Percentiles rank a stretch among this genome's conserved stretches.
Conservation (phyloP, 1,139 yeast species). For the Scheffersomyces insectosa region DNA sequence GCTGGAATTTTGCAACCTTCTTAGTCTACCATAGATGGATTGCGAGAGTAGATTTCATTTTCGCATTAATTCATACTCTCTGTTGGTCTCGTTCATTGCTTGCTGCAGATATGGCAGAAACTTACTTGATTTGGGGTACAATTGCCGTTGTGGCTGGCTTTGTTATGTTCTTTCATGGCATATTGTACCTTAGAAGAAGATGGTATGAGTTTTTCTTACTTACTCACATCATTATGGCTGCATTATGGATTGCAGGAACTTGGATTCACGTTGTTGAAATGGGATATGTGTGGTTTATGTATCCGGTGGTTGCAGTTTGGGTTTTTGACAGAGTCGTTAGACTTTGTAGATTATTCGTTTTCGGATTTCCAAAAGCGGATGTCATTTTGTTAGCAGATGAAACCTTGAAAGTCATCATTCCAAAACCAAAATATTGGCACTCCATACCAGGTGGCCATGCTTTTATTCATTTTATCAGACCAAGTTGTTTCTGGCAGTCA, state of each 20-base stretch:
- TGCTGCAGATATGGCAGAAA: slow-evolving; percentile 14
- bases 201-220: slow-evolving; percentile 47
- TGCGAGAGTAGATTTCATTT: slow-evolving; percentile 30
- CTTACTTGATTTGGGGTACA: slow-evolving; percentile 31
- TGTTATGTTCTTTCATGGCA: slow-evolving; percentile 35
- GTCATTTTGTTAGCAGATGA: slow-evolving; percentile 37
- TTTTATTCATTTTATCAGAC: slow-evolving; percentile 44
- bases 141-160: slow-evolving; percentile 34
- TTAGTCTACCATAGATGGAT: slow-evolving; percentile 41
- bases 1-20: slow-evolving; percentile 39
- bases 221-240: slow-evolving; percentile 43
- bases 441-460: slow-evolving; percentile 54
- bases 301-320: slow-evolving; percentile 46
- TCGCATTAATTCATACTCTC: slow-evolving; percentile 36
- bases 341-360: slow-evolving; percentile 29
- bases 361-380: slow-evolving; percentile 42
- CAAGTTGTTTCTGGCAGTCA: slow-evolving; percentile 37
- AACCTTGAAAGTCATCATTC: slow-evolving; percentile 40
- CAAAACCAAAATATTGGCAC: slow-evolving; percentile 43
- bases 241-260: slow-evolving; percentile 40
- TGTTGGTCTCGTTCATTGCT: slow-evolving; percentile 29
- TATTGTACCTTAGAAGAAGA: slow-evolving; percentile 39
- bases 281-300: slow-evolving; percentile 42
- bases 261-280: slow-evolving; percentile 42
- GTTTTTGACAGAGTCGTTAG: slow-evolving; percentile 42